Conservation (phyloP, 257 asterid species). For the Plantago ovata region DNA sequence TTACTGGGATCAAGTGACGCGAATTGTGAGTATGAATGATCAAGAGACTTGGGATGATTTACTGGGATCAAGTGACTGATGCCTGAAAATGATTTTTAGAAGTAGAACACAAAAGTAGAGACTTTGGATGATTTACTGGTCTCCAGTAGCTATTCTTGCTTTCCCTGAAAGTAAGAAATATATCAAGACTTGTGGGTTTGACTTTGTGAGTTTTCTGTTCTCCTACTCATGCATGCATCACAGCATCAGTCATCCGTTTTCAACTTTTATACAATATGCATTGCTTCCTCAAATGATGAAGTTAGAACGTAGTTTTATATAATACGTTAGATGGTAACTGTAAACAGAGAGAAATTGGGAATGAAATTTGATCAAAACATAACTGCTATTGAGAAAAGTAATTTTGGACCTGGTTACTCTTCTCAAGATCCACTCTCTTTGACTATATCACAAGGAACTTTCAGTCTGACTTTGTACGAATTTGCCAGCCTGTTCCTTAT, state of each 20-base stretch:
- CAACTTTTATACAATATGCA: no score
- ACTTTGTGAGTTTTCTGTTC: constrained; percentile 39
- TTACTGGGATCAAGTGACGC: no score
- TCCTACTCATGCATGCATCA: background rate
- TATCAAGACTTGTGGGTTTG: constrained; percentile 42
- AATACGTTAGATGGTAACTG: no score
- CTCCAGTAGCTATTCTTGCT: constrained; percentile 35
- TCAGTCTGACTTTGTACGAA: constrained; percentile 31
- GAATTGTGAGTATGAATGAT: no score
- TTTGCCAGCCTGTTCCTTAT: constrained; percentile 55
- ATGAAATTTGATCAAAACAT: constrained; percentile 19
- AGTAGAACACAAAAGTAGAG: constrained; percentile 13
- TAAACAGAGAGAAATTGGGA: no score
- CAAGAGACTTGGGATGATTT: no score
- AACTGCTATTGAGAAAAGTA: constrained; percentile 31
- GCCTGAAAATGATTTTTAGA: no score
- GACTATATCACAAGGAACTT: constrained; percentile 30
- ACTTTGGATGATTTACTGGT: constrained; percentile 22
- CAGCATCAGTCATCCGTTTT: no score
- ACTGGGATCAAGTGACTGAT: no score
- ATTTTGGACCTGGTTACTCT: constrained; percentile 45
- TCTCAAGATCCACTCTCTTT: constrained; percentile 34
- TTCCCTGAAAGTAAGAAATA: constrained; percentile 38
- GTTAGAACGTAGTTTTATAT: no score
- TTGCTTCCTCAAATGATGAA: no score